A percentile compares a stretch with the other conserved stretches of the same genome.
These are phyloP conservation scores for Eutrema japonicum DNA, from an alignment of 345 rosid species.

Conservation along the genomic window DNA sequence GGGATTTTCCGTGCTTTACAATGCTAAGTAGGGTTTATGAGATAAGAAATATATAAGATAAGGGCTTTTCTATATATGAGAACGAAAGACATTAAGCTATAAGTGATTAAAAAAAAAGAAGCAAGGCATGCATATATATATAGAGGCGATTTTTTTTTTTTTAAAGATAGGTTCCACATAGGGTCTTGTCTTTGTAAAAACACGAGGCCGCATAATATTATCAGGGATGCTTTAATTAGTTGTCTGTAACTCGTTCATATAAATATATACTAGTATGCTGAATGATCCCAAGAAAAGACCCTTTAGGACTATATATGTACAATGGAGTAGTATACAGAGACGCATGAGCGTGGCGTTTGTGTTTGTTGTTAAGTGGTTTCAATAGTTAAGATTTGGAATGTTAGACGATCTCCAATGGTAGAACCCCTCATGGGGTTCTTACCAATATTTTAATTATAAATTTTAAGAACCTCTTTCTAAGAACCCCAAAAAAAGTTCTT, in stretches of 20 bases:
- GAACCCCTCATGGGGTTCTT: no score
- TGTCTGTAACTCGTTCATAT: slow-evolving; percentile 22
- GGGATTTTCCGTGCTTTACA: slow-evolving; percentile 29
- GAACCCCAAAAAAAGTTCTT: no score
- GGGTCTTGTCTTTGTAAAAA: slow-evolving; percentile 31
- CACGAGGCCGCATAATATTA: slow-evolving; percentile 38
- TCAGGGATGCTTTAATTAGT: slow-evolving; percentile 20
- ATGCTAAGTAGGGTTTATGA: not conserved
- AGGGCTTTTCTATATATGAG: not conserved
- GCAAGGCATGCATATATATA: not conserved
- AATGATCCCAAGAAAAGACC: slow-evolving; percentile 44
- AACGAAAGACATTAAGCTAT: not conserved
- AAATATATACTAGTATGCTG: slow-evolving; percentile 8
- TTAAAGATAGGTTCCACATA: slow-evolving; percentile 1
- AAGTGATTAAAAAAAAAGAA: not conserved
- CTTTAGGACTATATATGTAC: slow-evolving; percentile 25
- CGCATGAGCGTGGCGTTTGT: slow-evolving; percentile 23
- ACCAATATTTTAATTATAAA: no score
- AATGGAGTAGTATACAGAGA: slow-evolving; percentile 14
- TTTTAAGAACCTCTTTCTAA: no score
- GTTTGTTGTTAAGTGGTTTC: slow-evolving; percentile 38
- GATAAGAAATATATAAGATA: not conserved
- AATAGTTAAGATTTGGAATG: slow-evolving; percentile 24
- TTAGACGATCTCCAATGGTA: no score
- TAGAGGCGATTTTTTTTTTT: not conserved